Conservation (phyloP, 2,329 filamentous ascomycete genomes). For the Epichloe hybrida region DNA sequence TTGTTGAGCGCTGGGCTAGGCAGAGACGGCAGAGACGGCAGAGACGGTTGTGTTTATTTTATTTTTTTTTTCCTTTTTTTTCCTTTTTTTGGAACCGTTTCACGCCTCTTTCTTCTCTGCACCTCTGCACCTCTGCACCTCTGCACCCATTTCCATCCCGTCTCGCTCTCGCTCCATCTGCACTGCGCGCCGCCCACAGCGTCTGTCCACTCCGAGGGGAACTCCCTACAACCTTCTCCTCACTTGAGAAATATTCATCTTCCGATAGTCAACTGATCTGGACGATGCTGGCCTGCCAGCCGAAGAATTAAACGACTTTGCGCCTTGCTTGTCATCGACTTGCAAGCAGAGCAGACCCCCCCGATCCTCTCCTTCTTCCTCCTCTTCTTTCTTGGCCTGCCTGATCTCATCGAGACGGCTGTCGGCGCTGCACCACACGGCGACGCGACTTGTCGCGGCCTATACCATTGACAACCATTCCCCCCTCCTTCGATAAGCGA, state of each 20-base stretch:
- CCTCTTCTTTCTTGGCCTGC: slow-evolving; percentile 1
- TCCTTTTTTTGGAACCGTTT: not conserved
- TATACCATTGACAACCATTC: not conserved
- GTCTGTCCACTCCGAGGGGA: not conserved
- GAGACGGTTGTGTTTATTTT: not conserved
- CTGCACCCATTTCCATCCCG: not conserved
- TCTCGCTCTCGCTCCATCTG: not conserved
- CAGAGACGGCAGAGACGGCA: not conserved
- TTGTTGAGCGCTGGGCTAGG: not conserved
- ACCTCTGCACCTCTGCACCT: no score
- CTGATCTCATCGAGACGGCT: not conserved
- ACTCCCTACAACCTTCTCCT: not conserved
- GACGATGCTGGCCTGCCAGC: slow-evolving; percentile 4
- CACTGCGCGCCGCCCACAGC: not conserved
- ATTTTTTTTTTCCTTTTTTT: not conserved
- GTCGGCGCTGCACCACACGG: not conserved
- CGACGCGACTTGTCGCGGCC: slow-evolving; percentile 1
- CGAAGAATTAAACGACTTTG: not conserved
- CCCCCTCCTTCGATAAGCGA: not conserved
- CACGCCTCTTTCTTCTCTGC: no score
- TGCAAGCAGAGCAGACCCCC: not conserved
- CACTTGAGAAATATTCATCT: not conserved
- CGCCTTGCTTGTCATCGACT: not conserved
- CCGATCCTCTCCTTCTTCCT: not conserved
- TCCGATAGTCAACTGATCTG: not conserved